A percentile compares a stretch with the other conserved stretches of the same genome.
These are phyloP conservation scores for Rosa persica DNA, from an alignment of 306 rosid species.

Conservation along the genomic window DNA sequence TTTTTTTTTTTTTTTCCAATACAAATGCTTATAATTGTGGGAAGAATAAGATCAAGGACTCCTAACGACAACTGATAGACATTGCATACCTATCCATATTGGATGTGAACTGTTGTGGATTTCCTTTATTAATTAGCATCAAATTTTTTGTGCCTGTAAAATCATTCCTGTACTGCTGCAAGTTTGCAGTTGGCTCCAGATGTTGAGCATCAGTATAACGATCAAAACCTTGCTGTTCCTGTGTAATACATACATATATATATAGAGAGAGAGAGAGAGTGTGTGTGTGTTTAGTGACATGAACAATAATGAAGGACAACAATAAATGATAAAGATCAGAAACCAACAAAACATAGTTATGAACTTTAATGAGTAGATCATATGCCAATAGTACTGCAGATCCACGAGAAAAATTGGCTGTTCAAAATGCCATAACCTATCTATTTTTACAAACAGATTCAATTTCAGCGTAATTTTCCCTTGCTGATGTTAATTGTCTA, in stretches of 20 bases:
- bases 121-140: slow-evolving; percentile 34
- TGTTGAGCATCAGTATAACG: slow-evolving; percentile 34
- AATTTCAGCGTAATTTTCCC: slow-evolving; percentile 43
- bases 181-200: slow-evolving; percentile 37
- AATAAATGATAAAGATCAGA: slow-evolving; percentile 2
- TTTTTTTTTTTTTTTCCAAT: background rate
- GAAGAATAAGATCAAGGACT: slow-evolving; percentile 14
- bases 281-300: background rate
- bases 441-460: slow-evolving; percentile 47
- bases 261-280: background rate
- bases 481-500: slow-evolving; percentile 53
- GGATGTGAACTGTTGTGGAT: slow-evolving; percentile 25
- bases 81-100: slow-evolving; percentile 40
- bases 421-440: slow-evolving; percentile 42
- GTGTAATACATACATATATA: background rate
- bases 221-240: slow-evolving; percentile 48
- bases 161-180: slow-evolving; percentile 35
- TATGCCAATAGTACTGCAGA: slow-evolving; percentile 56
- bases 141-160: slow-evolving; percentile 24
- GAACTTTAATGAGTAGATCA: slow-evolving; percentile 23
- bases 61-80: background rate
- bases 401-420: slow-evolving; percentile 44
- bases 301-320: slow-evolving; percentile 19
- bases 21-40: background rate
- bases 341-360: slow-evolving; percentile 10